Percentiles rank a stretch among this genome's conserved stretches.
These are phyloP conservation scores for Diaporthe citri DNA, from an alignment of 2,329 filamentous ascomycete species.

Conservation along the genomic window DNA sequence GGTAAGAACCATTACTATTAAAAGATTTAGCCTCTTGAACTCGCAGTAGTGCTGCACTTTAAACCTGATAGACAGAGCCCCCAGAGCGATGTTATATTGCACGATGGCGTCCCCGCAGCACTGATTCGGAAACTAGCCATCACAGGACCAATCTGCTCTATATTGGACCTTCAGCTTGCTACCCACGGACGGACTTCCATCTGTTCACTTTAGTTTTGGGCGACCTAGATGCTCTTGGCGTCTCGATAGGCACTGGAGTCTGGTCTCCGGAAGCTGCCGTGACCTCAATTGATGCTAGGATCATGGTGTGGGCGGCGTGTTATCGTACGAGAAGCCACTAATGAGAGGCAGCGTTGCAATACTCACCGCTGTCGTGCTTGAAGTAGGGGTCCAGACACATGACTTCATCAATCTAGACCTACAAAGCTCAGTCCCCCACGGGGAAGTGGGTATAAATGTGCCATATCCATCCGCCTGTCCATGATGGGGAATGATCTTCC, in stretches of 20 bases:
- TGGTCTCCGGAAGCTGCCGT: not conserved
- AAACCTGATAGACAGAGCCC: constrained; percentile 29
- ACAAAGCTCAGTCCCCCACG: not conserved
- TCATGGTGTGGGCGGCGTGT: not conserved
- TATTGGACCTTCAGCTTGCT: constrained; percentile 31
- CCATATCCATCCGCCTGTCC: constrained; percentile 6
- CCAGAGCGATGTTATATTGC: constrained; percentile 29
- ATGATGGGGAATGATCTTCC: constrained; percentile 28
- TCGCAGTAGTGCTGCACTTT: constrained; percentile 22
- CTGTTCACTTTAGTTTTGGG: constrained; percentile 20
- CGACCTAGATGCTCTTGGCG: constrained; percentile 28
- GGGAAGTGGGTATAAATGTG: constrained; percentile 15
- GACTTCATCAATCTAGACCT: not conserved
- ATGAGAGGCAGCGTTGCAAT: not conserved
- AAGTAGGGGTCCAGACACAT: not conserved
- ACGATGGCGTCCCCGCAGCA: constrained; percentile 24
- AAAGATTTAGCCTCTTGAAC: constrained; percentile 31
- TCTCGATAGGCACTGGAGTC: not conserved
- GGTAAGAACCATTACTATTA: constrained; percentile 28
- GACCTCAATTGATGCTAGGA: not conserved
- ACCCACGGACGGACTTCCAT: constrained; percentile 20
- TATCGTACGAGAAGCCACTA: constrained; percentile 25
- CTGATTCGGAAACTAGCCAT: constrained; percentile 28
- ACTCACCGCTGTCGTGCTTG: not conserved
- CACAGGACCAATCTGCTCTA: constrained; percentile 21